phyloP scores from a whole-genome alignment of 768 basidiomycete species.

The Kwoniella sp. region DNA sequence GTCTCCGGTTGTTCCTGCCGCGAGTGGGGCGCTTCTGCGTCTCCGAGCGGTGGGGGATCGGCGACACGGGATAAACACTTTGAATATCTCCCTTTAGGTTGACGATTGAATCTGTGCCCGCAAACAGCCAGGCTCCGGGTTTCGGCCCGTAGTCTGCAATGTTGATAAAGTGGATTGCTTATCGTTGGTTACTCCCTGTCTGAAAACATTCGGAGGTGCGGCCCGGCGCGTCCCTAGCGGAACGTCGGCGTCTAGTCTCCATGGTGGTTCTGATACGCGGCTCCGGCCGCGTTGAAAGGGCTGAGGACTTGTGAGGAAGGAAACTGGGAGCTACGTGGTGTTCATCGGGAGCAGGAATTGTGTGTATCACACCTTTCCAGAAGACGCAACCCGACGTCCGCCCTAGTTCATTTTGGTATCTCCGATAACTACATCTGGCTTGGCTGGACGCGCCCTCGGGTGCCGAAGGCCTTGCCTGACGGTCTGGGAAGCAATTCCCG shows the following conservation, averaged over 20 bases:
- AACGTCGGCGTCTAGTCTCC: slow-evolving; percentile 54
- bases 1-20: slow-evolving; percentile 6
- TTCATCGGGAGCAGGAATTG: slow-evolving; percentile 17
- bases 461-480: slow-evolving; percentile 20
- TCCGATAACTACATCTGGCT: slow-evolving; percentile 21
- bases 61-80: neutral
- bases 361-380: neutral
- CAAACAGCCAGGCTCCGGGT: slow-evolving; percentile 11
- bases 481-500: neutral
- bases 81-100: neutral
- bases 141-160: slow-evolving; percentile 24
- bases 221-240: slow-evolving; percentile 36
- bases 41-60: slow-evolving; percentile 12
- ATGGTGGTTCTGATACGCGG: slow-evolving; percentile 53
- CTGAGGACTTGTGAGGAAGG: slow-evolving; percentile 60
- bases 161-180: slow-evolving; percentile 56
- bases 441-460: slow-evolving; percentile 19
- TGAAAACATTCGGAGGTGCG: slow-evolving; percentile 56
- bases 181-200: slow-evolving; percentile 56
- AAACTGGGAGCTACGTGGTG: slow-evolving; percentile 58
- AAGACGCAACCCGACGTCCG: slow-evolving; percentile 10
- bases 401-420: slow-evolving; percentile 6
- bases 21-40: slow-evolving; percentile 13
- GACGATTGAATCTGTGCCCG: neutral
- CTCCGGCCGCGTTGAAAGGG: slow-evolving; percentile 52